These are phyloP conservation scores for Exophiala phaeomuriformis DNA, from an alignment of 2,329 filamentous ascomycete genomes.

Conservation along the genomic window DNA sequence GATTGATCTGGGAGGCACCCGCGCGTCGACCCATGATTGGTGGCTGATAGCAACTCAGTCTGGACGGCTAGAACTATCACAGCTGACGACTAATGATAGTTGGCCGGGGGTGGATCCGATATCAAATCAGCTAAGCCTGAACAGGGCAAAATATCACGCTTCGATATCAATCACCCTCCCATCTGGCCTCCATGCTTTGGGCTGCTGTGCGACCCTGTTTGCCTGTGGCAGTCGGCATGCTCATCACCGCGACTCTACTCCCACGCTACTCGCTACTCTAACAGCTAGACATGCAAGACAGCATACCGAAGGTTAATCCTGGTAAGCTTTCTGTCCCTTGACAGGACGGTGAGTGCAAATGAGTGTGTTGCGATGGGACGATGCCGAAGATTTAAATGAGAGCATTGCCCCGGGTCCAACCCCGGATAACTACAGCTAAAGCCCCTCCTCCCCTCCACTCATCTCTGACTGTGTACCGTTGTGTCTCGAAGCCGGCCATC, in stretches of 20 bases:
- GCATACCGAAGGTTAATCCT: not conserved
- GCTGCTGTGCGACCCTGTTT: not conserved
- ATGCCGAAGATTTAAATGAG: not conserved
- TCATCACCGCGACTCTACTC: not conserved
- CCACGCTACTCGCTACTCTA: too few relatives aligned
- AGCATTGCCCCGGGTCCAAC: not conserved
- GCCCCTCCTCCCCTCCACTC: not conserved
- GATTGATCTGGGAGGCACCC: not conserved
- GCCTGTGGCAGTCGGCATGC: not conserved
- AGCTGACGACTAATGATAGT: not conserved
- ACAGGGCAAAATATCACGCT: conserved; percentile 9
- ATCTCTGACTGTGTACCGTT: not conserved
- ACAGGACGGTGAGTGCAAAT: not conserved
- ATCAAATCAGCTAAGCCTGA: conserved; percentile 3
- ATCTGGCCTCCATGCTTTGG: not conserved
- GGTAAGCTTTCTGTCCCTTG: not conserved
- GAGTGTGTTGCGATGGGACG: too few relatives aligned
- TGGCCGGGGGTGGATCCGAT: not conserved
- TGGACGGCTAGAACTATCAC: conserved; percentile 2
- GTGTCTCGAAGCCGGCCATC: not conserved
- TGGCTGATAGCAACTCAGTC: not conserved
- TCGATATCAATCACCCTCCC: not conserved
- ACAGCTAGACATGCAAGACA: too few relatives aligned
- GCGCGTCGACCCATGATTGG: not conserved
- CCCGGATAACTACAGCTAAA: not conserved